Percentiles rank a stretch among this genome's conserved stretches.
Conservation (phyloP, 768 basidiomycete species). For the Lactarius hatsudake region DNA sequence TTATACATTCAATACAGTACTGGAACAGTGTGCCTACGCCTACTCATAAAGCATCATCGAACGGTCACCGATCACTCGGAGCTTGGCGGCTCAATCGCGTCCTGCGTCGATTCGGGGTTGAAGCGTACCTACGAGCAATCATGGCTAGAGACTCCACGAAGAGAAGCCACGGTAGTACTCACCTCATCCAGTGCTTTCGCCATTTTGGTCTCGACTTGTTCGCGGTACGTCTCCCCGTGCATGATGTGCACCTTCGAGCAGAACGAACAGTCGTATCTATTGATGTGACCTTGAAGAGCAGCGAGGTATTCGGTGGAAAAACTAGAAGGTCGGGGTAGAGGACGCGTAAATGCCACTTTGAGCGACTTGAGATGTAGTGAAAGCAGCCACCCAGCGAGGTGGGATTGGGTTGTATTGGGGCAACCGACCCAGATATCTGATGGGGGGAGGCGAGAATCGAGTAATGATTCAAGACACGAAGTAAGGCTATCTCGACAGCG, state of each 20-base stretch:
- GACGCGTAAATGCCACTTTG: not conserved
- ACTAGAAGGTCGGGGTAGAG: not conserved
- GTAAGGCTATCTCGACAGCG: slow-evolving; percentile 12
- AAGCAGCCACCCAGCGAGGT: not conserved
- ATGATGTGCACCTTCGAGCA: slow-evolving; percentile 14
- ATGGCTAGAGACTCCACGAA: not conserved
- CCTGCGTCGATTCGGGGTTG: not conserved
- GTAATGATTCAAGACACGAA: slow-evolving; percentile 5
- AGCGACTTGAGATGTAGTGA: not conserved
- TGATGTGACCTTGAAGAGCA: slow-evolving; percentile 5
- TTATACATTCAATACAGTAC: not conserved
- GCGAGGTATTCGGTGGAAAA: slow-evolving; percentile 3
- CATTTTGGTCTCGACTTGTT: not conserved
- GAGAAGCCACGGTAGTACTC: not conserved
- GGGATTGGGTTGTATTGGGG: not conserved
- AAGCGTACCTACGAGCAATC: slow-evolving; percentile 1
- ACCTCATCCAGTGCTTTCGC: slow-evolving; percentile 4
- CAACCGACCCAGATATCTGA: slow-evolving; percentile 17
- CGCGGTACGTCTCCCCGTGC: slow-evolving; percentile 7
- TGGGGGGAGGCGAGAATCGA: slow-evolving; percentile 12
- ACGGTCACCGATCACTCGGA: not conserved
- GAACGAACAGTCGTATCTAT: not conserved
- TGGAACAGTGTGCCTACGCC: not conserved
- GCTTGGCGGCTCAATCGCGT: not conserved
- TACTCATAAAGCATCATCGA: not conserved